phyloP scores from a whole-genome alignment of 208 protist species.

The Trypanosoma platydactyli region DNA sequence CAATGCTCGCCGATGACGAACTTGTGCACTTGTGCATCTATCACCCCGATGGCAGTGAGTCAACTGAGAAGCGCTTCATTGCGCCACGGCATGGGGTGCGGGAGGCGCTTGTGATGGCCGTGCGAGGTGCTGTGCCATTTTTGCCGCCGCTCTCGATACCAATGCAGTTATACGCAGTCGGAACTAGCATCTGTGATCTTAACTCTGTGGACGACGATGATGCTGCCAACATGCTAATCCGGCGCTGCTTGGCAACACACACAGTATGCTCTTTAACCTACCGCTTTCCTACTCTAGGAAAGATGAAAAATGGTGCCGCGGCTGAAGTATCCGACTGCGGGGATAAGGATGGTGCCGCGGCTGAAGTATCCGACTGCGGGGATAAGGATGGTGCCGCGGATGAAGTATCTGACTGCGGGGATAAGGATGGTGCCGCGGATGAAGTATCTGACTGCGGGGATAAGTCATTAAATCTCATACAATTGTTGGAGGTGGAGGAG shows the following conservation, averaged over 20 bases:
- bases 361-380: too few species aligned
- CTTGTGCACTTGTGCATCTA: constrained; percentile 24
- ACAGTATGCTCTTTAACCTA: constrained; percentile 21
- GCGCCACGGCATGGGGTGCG: constrained; percentile 13
- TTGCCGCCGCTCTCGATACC: background rate
- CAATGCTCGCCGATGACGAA: constrained; percentile 25
- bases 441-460: too few species aligned
- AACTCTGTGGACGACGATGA: constrained; percentile 2
- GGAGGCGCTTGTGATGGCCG: constrained; percentile 18
- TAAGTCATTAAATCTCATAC: too few species aligned
- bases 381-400: too few species aligned
- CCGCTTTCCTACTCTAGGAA: background rate
- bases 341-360: background rate
- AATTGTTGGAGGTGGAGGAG: background rate
- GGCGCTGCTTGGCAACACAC: background rate
- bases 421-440: background rate
- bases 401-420: too few species aligned
- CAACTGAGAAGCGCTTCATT: constrained; percentile 29
- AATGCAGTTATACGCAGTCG: constrained; percentile 12
- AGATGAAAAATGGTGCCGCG: background rate
- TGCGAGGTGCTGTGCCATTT: constrained; percentile 7
- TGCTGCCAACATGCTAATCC: constrained; percentile 1
- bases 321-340: background rate
- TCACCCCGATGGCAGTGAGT: background rate
- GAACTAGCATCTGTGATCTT: background rate